Base-by-base conservation (phyloP, 129 eudicot genomes). In the Saposhnikovia divaricata region DNA sequence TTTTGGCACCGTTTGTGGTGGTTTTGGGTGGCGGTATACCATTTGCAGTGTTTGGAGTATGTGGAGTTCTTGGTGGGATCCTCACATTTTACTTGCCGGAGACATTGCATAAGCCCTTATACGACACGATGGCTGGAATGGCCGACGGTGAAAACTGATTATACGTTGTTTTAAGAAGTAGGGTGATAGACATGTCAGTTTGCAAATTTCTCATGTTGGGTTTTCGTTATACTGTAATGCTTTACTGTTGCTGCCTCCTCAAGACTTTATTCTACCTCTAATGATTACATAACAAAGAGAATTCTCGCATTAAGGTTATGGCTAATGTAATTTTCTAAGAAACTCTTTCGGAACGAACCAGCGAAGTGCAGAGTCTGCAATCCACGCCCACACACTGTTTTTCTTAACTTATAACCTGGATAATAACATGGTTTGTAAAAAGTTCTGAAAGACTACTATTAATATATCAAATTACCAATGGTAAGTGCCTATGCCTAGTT, bases 101-200 rank as follows among this genome's bases (percentile, higher is more conserved):
- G 83, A 94, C 98, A 21, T 79, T 91, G 42, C 85, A 92, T 79
- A 81, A 79, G 83, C 96, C 93, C 28, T 83, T 94, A 83, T 94
- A 92, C 48, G 94, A 92, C 73, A 94, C 97, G 14, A 87, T 94
- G 90, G 81, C 76, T 3, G 99, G 99, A 23, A 84, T 96, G 90
- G 93, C 81, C 31, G 91, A 84, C 5, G 98, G 89, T 14, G 98
- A 90, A 82, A 77, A 76, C 69, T 68, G 79, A 63, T 38, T 74
- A 55, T 9, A 27, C 69, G 5, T 19, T 48, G 65, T 47, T 42
- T 18, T 50, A 76, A 2, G 7, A 27, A 39, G 78, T 9, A n/a
- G 51, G 19, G 25, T 37, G 44, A 18, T 71, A 8, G 5, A 59
- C 68, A 59, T n/a, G 31, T 59, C 68, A 59, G 31, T 59, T 59